Percentiles rank a stretch among this genome's conserved stretches.
Conservation (phyloP, 2,329 filamentous ascomycete species). For the Fusarium transvaalense region DNA sequence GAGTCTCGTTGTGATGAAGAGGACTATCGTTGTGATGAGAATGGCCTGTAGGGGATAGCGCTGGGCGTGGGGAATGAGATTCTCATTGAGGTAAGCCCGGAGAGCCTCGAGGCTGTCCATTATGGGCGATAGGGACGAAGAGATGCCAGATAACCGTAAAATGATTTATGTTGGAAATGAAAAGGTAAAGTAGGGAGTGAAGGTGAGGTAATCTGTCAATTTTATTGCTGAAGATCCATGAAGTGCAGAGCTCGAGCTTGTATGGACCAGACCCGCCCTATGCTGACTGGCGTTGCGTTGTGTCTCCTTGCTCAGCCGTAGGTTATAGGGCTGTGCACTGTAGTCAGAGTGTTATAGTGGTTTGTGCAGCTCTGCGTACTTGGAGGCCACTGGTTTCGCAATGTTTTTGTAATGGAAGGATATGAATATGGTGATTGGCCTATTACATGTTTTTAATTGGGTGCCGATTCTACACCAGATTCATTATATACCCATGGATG, state of each 20-base stretch:
- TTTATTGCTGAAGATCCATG: conserved; percentile 13
- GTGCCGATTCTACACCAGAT: too few species aligned
- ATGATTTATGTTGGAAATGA: neutral
- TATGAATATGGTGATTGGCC: too few species aligned
- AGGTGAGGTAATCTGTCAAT: conserved; percentile 38
- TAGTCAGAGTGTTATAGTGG: conserved; percentile 10
- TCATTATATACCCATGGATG: too few species aligned
- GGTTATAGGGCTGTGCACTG: conserved; percentile 39
- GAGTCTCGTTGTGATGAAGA: conserved; percentile 47
- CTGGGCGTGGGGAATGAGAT: conserved; percentile 38
- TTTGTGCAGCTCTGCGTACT: neutral
- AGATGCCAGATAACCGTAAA: neutral
- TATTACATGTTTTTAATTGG: too few species aligned
- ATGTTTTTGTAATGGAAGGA: too few species aligned
- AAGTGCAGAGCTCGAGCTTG: conserved; percentile 25
- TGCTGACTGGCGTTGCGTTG: conserved; percentile 35
- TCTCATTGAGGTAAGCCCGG: conserved; percentile 30
- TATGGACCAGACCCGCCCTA: conserved; percentile 34
- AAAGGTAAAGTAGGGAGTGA: neutral
- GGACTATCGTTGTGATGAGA: conserved; percentile 43
- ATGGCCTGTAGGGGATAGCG: conserved; percentile 43
- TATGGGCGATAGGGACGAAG: neutral
- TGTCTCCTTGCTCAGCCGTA: conserved; percentile 1
- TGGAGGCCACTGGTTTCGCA: neutral
- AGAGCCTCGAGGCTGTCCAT: conserved; percentile 37